Percentiles rank a stretch among this genome's conserved stretches.
These are phyloP conservation scores for Leccinum imitatum DNA, from an alignment of 768 basidiomycete genomes.

Conservation along the genomic window DNA sequence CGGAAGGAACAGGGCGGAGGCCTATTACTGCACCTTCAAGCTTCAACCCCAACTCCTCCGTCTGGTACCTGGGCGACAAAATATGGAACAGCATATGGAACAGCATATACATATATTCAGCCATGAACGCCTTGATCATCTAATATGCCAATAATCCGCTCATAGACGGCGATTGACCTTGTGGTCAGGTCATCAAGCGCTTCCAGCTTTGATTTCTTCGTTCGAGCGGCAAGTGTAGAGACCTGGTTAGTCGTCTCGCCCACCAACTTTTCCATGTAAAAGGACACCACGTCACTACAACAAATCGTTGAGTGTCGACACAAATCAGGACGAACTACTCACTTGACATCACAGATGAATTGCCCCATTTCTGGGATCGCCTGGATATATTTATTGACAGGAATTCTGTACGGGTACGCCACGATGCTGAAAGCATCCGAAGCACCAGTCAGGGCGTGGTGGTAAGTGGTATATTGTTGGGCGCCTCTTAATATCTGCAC, in stretches of 20 bases:
- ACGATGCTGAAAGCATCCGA: background rate
- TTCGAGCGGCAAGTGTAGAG: background rate
- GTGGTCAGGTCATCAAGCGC: background rate
- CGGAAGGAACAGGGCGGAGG: background rate
- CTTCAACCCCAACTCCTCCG: conserved; percentile 12
- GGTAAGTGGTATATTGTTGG: background rate
- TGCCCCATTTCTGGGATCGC: background rate
- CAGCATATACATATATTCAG: conserved; percentile 18
- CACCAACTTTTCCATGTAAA: too few relatives aligned
- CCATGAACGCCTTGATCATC: background rate
- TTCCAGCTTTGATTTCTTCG: background rate
- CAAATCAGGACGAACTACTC: background rate
- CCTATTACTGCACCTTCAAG: background rate
- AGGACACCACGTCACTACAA: too few relatives aligned
- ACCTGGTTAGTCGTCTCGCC: too few relatives aligned
- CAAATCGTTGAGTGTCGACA: background rate
- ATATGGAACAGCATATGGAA: conserved; percentile 17
- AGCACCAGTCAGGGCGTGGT: background rate
- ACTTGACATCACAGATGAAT: background rate
- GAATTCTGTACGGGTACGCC: background rate
- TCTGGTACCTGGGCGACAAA: conserved; percentile 16
- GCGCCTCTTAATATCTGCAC: background rate
- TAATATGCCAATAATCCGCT: conserved; percentile 22
- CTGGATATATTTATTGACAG: background rate
- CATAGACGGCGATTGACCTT: background rate